Base-by-base conservation (phyloP, 768 basidiomycete genomes). In the Lyophyllum shimeji region DNA sequence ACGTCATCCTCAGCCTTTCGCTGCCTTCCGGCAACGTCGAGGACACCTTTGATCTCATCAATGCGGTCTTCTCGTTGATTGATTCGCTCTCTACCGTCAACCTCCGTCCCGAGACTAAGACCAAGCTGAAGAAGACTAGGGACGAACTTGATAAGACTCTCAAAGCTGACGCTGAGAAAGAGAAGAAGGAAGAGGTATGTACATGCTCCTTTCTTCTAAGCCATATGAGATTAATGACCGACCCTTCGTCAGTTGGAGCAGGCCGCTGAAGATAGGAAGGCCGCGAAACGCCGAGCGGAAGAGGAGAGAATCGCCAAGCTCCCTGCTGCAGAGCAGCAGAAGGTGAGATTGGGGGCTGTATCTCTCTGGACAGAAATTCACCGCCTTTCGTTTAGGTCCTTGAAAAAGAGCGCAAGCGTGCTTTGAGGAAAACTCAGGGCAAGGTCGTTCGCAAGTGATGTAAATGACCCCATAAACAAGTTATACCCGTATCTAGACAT, bases 311-410 rank as follows among this genome's bases (percentile, higher is more conserved):
- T 92, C 40, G 76, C 87, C 31, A 85, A 83, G 65, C 79, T 94
- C 53, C 88, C 86, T 63, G 79, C 90, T 27, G 80, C 84, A 18
- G 90, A 93, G 62, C 92, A 93, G 75, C 84, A 86, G 76, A 94
- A 93, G 84, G 89, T 86, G 50, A 46, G 66, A 59, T 11, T 18
- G 55, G 20, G 17, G 46, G 53, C 20, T 55, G 31, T 20, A 45
- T 37, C 21, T 7, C 33, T 39, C n/a, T 11, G 5, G 33, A 1
- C 5, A 12, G 33, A 24, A 44, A 11, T 52, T 63, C 45, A 61
- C 39, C 31, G 46, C 20, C 8, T 25, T 56, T 29, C 31, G 15
- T 13, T 0, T 55, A 89, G 86, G 69, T 79, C 58, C 73, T 90
- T 53, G 91, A 93, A 48, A 86, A 87, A 60, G 90, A 91, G 63